Evolutionary conservation across 139 green algal genomes (phyloP), one percentile per base, ranked within the genome.

Genomic region (Edaphochlamys debaryana): DNA sequence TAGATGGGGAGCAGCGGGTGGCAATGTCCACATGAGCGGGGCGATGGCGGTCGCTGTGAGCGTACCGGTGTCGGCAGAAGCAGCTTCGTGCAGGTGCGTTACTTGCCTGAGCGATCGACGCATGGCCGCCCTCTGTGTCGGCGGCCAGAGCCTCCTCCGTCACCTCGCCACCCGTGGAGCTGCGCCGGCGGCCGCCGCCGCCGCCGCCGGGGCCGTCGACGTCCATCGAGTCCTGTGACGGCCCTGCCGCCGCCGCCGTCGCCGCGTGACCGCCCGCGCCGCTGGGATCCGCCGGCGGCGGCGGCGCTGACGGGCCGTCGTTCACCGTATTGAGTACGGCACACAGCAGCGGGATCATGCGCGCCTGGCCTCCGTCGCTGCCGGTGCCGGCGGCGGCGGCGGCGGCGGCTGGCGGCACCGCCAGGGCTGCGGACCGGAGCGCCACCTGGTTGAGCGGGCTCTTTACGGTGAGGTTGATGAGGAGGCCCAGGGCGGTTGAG

Each of bases 401-500:
- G 45, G 22, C 42, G 29, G 38, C 41, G 17, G n/a, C 50, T 58
- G 86, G 54, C 34, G 52, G 58, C 38, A 67, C 69, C 60, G 54
- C 48, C 73, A 69, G 63, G 1, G 27, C 38, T 17, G 19, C 42
- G 17, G n/a, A 34, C 29, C 84, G 48, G 72, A 94, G 87, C 29
- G 73, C 7, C 15, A 37, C 50, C 38, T 69, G 69, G 84, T 89
- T 84, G 62, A 2, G 60, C 19, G 69, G n/a, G 30, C 79, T 70
- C 0, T 56, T 41, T 22, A 79, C 88, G 25, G 85, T 90, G 37
- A 96, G 66, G 80, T 97, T 97, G 79, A 95, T 96, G 15, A 96
- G 87, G 78, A 95, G 79, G 0, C 91, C 93, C n/a, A 97, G 71
- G 3, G 71, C 72, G 32, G 91, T 83, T 58, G 74, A 93, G 25